Base-by-base conservation (phyloP, 202 grass and related monocot genomes). In the Panicum virgatum region DNA sequence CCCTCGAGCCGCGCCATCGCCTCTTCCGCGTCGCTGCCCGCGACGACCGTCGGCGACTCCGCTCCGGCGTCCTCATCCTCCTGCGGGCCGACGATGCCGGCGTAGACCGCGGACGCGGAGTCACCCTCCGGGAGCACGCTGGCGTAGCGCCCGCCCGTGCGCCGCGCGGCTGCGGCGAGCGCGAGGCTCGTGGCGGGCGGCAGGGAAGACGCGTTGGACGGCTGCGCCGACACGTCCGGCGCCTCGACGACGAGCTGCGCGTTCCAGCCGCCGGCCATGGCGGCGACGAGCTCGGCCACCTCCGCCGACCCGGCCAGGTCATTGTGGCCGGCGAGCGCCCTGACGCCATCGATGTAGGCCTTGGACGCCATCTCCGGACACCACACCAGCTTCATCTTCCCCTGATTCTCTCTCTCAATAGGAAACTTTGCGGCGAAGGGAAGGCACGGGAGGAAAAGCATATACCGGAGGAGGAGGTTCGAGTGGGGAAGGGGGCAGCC, bases 331-430 rank as follows among this genome's bases (percentile, higher is more conserved):
- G 88, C 69, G n/a, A 97, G 78, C 9, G 59, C 82, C 37, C 77
- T 87, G 26, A 97, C 86, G 23, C 77, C 93, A 82, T 87, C 93
- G 86, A 97, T 87, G 88, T 91, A 97, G 51, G 93, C 90, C 77
- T 91, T 83, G 42, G 86, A 93, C 10, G 90, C 90, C 15, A 66
- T 87, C 69, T 97, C 93, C 32, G 90, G 90, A 57, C 93, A 97
- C 90, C 93, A 97, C 57, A 93, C 86, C 9, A 97, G 65, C 81
- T 97, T 97, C 93, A 97, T 94, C 62, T 36, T 26, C 18, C 6
- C 6, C 7, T 51, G 4, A 14, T 38, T 66, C 8, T 44, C 64
- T 73, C n/a, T 46, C 1, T 43, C 78, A 92, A 87, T 85, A 87
- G 68, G 47, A 13, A 27, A 71, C 72, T 57, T 75, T 25, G 52